A percentile compares a stretch with the other conserved stretches of the same genome.
Evolutionary conservation across 2,329 filamentous ascomycete species (phyloP).

Genomic region (Botrytis sinoallii): DNA sequence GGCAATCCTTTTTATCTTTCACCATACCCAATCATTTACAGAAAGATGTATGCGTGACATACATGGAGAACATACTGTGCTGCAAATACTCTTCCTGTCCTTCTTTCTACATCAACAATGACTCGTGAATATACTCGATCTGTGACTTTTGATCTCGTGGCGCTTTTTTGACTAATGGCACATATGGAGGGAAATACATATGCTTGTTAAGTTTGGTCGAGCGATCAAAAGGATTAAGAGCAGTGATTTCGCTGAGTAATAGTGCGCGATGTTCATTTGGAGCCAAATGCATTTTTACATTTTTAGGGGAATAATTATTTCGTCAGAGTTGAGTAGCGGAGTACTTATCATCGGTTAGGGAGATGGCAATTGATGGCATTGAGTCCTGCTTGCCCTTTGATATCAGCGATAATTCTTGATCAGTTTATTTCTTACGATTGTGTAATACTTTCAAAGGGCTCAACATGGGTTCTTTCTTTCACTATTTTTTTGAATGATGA

Average conservation of each 20-base stretch:
- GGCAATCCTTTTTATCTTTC: not conserved
- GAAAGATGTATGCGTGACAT: not conserved
- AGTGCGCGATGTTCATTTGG: not conserved
- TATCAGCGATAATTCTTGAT: not conserved
- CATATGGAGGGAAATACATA: not conserved
- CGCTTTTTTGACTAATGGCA: not conserved
- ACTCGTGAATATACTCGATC: not conserved
- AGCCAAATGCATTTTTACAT: not conserved
- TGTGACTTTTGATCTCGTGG: not conserved
- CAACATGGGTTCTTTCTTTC: accelerated
- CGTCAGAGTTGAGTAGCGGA: too few species aligned
- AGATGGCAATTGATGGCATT: not conserved
- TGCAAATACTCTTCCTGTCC: not conserved
- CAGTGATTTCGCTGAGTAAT: not conserved
- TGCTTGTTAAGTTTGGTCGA: not conserved
- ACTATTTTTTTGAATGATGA: not conserved
- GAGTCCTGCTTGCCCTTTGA: not conserved
- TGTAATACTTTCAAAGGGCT: not conserved
- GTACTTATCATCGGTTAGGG: accelerated
- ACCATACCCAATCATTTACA: not conserved
- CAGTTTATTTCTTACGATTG: not conserved
- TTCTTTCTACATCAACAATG: not conserved
- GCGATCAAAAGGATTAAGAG: not conserved
- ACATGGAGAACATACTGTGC: not conserved
- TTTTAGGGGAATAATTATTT: not conserved